phyloP scores from a whole-genome alignment of 768 basidiomycete species.

The Rhizopogon sp. region DNA sequence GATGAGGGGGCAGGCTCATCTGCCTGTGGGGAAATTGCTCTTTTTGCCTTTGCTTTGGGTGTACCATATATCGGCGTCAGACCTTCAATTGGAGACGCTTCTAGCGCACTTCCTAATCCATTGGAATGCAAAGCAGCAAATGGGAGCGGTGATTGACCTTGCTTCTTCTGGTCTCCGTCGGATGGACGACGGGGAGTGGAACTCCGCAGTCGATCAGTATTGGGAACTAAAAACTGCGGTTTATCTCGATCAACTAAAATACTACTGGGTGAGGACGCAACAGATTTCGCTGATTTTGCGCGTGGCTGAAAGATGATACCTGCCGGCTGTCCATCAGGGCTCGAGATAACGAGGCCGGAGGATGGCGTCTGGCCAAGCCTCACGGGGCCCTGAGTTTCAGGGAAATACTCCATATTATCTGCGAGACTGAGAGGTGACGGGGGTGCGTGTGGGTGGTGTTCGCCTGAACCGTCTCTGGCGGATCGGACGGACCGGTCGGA shows the following conservation, averaged over 20 bases:
- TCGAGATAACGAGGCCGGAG: constrained; percentile 86
- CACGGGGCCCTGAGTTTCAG: constrained; percentile 50
- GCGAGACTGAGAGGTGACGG: constrained; percentile 70
- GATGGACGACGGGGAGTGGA: constrained; percentile 22
- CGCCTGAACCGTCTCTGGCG: constrained; percentile 37
- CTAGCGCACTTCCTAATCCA: constrained; percentile 13
- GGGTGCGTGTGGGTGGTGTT: constrained; percentile 38
- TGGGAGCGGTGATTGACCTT: constrained; percentile 19
- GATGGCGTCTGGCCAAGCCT: constrained; percentile 73
- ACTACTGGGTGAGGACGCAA: constrained; percentile 27
- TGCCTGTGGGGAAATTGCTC: constrained; percentile 22
- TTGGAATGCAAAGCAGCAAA: constrained; percentile 24
- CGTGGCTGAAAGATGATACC: constrained; percentile 94
- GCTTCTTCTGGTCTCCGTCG: constrained; percentile 21
- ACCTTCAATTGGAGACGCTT: constrained; percentile 17
- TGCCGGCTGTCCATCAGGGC: constrained; percentile 89
- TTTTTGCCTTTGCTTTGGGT: constrained; percentile 22
- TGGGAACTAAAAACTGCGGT: constrained; percentile 28
- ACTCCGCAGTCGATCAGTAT: constrained; percentile 22
- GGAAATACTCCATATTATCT: constrained; percentile 65
- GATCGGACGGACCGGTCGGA: constrained; percentile 64
- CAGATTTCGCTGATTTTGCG: constrained; percentile 32
- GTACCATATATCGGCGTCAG: constrained; percentile 4
- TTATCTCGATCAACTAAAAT: constrained; percentile 38
- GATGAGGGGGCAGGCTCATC: constrained; percentile 16